Conservation (phyloP, 139 green algal species). For the Picochlorum sp. region DNA sequence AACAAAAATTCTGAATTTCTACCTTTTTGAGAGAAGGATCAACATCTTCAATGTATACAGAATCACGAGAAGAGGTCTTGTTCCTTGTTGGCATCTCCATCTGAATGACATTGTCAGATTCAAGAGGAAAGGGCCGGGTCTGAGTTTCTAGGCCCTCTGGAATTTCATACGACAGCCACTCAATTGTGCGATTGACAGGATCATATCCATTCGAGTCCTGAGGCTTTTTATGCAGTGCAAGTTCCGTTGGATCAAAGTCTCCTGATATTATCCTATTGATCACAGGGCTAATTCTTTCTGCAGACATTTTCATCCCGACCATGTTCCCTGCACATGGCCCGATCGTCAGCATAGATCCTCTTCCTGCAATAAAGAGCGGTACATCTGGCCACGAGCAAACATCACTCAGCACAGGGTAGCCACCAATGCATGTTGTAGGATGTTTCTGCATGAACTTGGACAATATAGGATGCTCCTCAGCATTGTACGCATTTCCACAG, state of each 20-base stretch:
- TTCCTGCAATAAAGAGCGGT: conserved; percentile 13
- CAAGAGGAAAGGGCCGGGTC: neutral
- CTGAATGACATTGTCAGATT: conserved; percentile 1
- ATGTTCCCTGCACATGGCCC: conserved; percentile 22
- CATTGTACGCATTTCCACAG: conserved; percentile 22
- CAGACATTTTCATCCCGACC: conserved; percentile 19
- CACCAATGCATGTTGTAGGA: conserved; percentile 6
- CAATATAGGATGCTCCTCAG: conserved; percentile 10
- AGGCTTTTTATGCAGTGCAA: neutral
- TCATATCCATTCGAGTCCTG: neutral
- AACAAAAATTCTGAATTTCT: conserved; percentile 26
- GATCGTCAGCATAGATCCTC: conserved; percentile 12
- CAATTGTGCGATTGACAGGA: neutral
- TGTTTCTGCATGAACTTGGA: neutral
- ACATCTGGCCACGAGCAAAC: conserved; percentile 14
- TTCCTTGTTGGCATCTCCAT: neutral
- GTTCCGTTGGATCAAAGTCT: neutral
- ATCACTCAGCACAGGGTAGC: conserved; percentile 14
- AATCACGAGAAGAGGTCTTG: conserved; percentile 4
- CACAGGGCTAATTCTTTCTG: conserved; percentile 12
- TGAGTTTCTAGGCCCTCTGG: neutral
- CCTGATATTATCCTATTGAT: conserved; percentile 10
- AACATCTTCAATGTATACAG: conserved; percentile 25
- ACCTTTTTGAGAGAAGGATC: neutral
- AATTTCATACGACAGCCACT: neutral